Evolutionary conservation across 2,329 filamentous ascomycete genomes (phyloP).

Genomic region (Lasiodiplodia hormozganensis): DNA sequence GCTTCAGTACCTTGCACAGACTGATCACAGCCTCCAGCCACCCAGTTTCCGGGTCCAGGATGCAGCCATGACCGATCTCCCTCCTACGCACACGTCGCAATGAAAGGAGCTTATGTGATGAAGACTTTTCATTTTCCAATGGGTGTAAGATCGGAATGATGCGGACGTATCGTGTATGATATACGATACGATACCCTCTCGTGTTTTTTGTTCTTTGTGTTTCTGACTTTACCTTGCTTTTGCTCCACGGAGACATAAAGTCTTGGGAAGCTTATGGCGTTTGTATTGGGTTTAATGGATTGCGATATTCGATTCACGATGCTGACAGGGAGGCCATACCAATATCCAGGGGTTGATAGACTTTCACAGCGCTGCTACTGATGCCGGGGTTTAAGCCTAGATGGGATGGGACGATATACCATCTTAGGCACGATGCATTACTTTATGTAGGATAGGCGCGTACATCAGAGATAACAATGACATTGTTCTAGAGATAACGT

Average conservation of each 20-base stretch:
- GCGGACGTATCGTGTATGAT: conserved; percentile 19
- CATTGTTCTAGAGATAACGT: background rate
- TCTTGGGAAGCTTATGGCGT: background rate
- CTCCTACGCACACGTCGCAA: background rate
- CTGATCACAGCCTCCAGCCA: too few relatives aligned
- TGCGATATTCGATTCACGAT: background rate
- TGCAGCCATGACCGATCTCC: conserved; percentile 6
- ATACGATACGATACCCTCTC: conserved; percentile 24
- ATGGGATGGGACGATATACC: background rate
- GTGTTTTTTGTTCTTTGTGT: background rate
- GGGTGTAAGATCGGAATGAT: conserved; percentile 3
- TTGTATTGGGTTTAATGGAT: background rate
- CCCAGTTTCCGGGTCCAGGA: background rate
- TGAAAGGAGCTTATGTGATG: too few relatives aligned
- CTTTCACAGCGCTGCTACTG: background rate
- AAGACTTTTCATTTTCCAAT: background rate
- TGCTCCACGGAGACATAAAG: background rate
- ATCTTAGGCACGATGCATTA: background rate
- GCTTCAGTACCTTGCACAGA: background rate
- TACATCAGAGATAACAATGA: background rate
- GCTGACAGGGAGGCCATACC: conserved; percentile 2
- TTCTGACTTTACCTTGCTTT: background rate
- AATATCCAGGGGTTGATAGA: conserved; percentile 1
- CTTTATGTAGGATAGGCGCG: conserved; percentile 15
- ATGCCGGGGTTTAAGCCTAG: background rate